These are phyloP conservation scores for Torulaspora pretoriensis DNA, from an alignment of 1,139 yeast genomes.

Conservation along the genomic window DNA sequence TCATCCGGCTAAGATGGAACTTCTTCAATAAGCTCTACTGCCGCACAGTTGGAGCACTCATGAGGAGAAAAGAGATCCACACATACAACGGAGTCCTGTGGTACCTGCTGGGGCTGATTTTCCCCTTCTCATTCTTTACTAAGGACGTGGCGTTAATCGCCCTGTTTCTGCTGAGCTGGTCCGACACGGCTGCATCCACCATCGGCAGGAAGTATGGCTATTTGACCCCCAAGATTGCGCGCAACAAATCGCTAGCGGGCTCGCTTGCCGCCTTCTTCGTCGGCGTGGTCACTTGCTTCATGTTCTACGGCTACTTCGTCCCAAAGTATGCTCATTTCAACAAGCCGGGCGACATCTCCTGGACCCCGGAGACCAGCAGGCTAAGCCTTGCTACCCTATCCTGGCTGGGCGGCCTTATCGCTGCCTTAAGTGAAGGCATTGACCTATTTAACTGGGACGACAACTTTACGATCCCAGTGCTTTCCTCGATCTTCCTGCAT, in stretches of 20 bases:
- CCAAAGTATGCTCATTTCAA: conserved; percentile 55
- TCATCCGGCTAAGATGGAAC: conserved; percentile 58
- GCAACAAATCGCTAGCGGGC: conserved; percentile 83
- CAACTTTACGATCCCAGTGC: conserved; percentile 86
- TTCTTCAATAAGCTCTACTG: conserved; percentile 63
- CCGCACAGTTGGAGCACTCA: conserved; percentile 65
- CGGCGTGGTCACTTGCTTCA: conserved; percentile 63
- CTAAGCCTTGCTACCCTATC: conserved; percentile 53
- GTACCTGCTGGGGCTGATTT: conserved; percentile 72
- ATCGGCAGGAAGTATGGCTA: conserved; percentile 81
- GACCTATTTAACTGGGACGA: conserved; percentile 77
- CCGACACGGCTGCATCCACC: conserved; percentile 96
- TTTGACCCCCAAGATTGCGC: conserved; percentile 71
- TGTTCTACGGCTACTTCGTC: conserved; percentile 67
- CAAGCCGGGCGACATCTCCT: conserved; percentile 51
- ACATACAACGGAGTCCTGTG: conserved; percentile 78
- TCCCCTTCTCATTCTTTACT: conserved; percentile 66
- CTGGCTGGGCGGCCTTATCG: conserved; percentile 67
- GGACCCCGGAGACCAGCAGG: conserved; percentile 59
- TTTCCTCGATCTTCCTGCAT: conserved; percentile 63
- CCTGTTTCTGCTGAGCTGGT: conserved; percentile 83
- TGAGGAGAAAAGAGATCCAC: conserved; percentile 75
- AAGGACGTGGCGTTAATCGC: conserved; percentile 79
- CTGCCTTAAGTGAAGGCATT: conserved; percentile 81
- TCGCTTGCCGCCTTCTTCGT: conserved; percentile 74